phyloP scores from a whole-genome alignment of 164 flowering plant species.

The Berberis thunbergii region DNA sequence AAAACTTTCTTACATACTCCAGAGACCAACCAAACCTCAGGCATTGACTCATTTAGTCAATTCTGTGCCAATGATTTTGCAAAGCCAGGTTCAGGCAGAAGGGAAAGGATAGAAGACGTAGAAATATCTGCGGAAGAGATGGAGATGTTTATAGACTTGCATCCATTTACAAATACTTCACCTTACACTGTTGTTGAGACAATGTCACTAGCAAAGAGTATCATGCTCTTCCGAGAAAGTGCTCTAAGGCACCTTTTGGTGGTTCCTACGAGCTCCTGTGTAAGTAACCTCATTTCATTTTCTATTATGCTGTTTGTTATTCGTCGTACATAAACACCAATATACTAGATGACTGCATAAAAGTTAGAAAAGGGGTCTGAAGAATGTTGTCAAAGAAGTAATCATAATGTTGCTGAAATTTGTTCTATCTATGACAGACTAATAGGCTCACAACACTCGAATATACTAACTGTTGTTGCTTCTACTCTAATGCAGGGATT shows the following conservation, averaged over 20 bases:
- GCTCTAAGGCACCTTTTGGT: slow-evolving; percentile 85
- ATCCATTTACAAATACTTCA: slow-evolving; percentile 75
- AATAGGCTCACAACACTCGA: too few relatives aligned
- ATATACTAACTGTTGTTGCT: neutral
- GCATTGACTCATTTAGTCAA: slow-evolving; percentile 20
- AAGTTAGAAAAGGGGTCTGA: too few relatives aligned
- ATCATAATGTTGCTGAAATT: too few relatives aligned
- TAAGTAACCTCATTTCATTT: slow-evolving; percentile 31
- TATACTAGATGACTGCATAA: too few relatives aligned
- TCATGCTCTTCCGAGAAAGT: slow-evolving; percentile 68
- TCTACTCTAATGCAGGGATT: slow-evolving; percentile 37
- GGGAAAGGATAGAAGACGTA: slow-evolving; percentile 52
- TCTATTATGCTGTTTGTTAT: neutral
- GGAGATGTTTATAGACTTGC: slow-evolving; percentile 89
- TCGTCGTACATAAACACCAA: neutral
- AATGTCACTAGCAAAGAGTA: slow-evolving; percentile 89
- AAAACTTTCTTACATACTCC: slow-evolving; percentile 42
- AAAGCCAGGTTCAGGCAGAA: slow-evolving; percentile 55
- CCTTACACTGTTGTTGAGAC: slow-evolving; percentile 91
- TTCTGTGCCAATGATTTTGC: slow-evolving; percentile 68
- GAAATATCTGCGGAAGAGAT: slow-evolving; percentile 64
- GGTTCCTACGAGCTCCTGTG: slow-evolving; percentile 58
- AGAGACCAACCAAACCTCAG: slow-evolving; percentile 6
- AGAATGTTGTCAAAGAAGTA: too few relatives aligned
- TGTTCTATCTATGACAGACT: too few relatives aligned